These are phyloP conservation scores for Populus nigra DNA, from an alignment of 345 rosid species.

Conservation along the genomic window DNA sequence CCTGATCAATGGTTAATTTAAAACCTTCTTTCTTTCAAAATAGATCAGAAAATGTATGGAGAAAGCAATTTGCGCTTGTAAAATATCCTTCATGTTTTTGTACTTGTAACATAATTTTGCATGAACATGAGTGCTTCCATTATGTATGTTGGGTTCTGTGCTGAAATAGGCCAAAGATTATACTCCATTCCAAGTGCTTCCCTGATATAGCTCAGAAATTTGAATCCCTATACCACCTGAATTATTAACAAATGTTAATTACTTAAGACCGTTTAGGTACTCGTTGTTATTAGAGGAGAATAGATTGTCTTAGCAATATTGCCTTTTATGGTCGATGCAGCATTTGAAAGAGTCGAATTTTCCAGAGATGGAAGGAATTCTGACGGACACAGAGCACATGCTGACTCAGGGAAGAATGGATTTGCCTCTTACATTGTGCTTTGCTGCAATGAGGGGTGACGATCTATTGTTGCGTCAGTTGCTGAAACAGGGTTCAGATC, in stretches of 20 bases:
- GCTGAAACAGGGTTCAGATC: slow-evolving; percentile 63
- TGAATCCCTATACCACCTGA: neutral
- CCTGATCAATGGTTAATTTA: no score
- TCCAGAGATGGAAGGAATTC: slow-evolving; percentile 57
- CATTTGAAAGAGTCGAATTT: slow-evolving; percentile 59
- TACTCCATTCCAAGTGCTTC: neutral
- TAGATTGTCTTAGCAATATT: neutral
- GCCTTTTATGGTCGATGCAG: slow-evolving; percentile 38
- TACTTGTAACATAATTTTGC: neutral
- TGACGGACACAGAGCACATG: slow-evolving; percentile 66
- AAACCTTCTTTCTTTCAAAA: neutral
- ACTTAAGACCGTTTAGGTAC: neutral
- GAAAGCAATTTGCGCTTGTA: neutral
- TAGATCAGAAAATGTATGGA: neutral
- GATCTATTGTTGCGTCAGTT: slow-evolving; percentile 68
- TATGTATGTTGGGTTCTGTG: neutral
- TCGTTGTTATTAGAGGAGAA: neutral
- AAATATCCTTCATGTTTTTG: neutral
- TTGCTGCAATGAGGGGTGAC: slow-evolving; percentile 83
- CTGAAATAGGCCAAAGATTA: neutral
- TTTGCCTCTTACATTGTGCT: slow-evolving; percentile 71
- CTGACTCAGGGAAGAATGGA: slow-evolving; percentile 76
- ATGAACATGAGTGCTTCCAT: neutral
- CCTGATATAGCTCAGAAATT: neutral
- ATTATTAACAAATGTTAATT: neutral